phyloP scores from a whole-genome alignment of 345 rosid species.

The Linum trigynum region DNA sequence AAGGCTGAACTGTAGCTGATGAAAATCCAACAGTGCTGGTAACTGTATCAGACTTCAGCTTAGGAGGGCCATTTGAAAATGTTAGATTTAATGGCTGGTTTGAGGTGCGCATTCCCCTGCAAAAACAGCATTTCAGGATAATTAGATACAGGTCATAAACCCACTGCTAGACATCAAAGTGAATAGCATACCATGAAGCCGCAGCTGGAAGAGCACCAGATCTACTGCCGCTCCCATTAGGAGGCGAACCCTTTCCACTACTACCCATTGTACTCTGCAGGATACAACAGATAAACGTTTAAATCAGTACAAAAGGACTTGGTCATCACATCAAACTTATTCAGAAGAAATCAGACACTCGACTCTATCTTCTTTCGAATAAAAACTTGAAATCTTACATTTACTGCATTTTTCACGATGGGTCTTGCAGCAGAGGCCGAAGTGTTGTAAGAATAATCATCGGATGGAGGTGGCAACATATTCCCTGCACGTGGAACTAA shows the following conservation, averaged over 20 bases:
- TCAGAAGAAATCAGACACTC: neutral
- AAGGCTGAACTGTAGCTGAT: constrained; percentile 29
- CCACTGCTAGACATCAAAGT: neutral
- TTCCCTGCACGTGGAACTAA: constrained; percentile 49
- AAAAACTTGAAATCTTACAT: constrained; percentile 38
- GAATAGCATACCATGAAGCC: constrained; percentile 61
- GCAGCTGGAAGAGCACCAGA: constrained; percentile 70
- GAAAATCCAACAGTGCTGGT: constrained; percentile 28
- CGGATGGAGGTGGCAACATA: constrained; percentile 68
- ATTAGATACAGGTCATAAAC: constrained; percentile 7
- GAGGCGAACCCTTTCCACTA: constrained; percentile 41
- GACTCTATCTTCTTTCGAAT: neutral
- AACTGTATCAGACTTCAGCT: constrained; percentile 34
- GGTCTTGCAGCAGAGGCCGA: constrained; percentile 43
- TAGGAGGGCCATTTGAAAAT: constrained; percentile 45
- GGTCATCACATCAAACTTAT: neutral
- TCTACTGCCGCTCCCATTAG: constrained; percentile 51
- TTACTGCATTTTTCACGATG: constrained; percentile 34
- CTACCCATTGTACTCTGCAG: constrained; percentile 33
- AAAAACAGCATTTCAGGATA: constrained; percentile 16
- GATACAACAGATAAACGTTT: constrained; percentile 9
- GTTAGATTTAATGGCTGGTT: constrained; percentile 34
- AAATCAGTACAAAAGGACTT: neutral
- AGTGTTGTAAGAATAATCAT: constrained; percentile 44
- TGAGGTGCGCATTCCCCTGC: constrained; percentile 56